Percentiles rank a stretch among this genome's conserved stretches.
phyloP scores from a whole-genome alignment of 768 basidiomycete species.

The Mrakia gelida region DNA sequence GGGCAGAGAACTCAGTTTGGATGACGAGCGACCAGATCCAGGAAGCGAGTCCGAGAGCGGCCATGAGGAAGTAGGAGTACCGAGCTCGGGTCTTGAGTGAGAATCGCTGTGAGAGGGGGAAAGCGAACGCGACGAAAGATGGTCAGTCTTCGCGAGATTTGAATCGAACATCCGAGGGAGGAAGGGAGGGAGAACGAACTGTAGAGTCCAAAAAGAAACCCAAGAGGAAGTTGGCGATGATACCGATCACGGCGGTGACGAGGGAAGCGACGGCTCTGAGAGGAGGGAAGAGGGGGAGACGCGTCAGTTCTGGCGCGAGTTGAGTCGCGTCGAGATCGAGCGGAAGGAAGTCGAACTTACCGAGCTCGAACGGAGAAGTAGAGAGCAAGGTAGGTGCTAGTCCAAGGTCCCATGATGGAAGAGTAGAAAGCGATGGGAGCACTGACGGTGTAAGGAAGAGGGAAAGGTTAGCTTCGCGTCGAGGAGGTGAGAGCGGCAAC shows the following conservation, averaged over 20 bases:
- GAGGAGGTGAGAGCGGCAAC: background rate
- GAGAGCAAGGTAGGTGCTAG: slow-evolving; percentile 23
- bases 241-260: slow-evolving; percentile 18
- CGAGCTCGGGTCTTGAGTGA: slow-evolving; percentile 25
- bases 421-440: slow-evolving; percentile 25
- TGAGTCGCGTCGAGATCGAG: background rate
- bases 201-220: slow-evolving; percentile 25
- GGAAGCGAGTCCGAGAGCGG: slow-evolving; percentile 9
- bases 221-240: slow-evolving; percentile 21
- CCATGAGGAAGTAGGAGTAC: slow-evolving; percentile 12
- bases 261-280: slow-evolving; percentile 31
- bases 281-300: background rate
- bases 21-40: slow-evolving; percentile 31
- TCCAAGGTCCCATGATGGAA: slow-evolving; percentile 23
- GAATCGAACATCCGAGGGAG: background rate
- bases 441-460: background rate
- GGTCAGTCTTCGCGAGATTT: no score
- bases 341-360: background rate
- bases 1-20: slow-evolving; percentile 21
- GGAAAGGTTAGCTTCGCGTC: background rate
- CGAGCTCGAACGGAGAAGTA: slow-evolving; percentile 29
- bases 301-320: background rate
- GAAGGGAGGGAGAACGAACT: background rate
- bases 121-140: no score
- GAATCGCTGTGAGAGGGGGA: slow-evolving; percentile 5